A percentile compares a stretch with the other conserved stretches of the same genome.
Conservation (phyloP, 2,329 filamentous ascomycete species). For the Talaromyces sp. region DNA sequence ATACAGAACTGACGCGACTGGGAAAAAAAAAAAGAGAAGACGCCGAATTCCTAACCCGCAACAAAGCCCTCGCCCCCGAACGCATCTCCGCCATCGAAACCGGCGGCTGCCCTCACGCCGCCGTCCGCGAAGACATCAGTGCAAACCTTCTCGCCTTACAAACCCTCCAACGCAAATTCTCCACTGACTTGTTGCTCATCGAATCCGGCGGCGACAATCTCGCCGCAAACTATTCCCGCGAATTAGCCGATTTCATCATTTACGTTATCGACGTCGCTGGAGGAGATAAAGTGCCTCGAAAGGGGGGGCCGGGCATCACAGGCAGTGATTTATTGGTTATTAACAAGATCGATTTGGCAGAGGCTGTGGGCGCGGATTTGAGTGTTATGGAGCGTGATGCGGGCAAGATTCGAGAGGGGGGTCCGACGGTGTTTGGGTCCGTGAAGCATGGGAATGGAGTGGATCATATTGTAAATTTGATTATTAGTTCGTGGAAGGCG, state of each 20-base stretch:
- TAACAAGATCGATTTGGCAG: constrained; percentile 95
- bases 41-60: constrained; percentile 89
- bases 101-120: constrained; percentile 93
- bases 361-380: constrained; percentile 85
- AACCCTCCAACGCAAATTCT: constrained; percentile 77
- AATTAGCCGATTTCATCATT: constrained; percentile 95
- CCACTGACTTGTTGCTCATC: constrained; percentile 82
- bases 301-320: constrained; percentile 95
- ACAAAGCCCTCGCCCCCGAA: constrained; percentile 75
- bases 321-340: constrained; percentile 91
- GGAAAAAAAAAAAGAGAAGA: constrained; percentile 66
- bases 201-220: constrained; percentile 96
- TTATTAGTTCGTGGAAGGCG: constrained; percentile 87
- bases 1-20: neutral
- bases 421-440: constrained; percentile 92
- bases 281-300: constrained; percentile 93
- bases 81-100: constrained; percentile 97
- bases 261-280: constrained; percentile 98
- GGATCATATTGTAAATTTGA: constrained; percentile 81
- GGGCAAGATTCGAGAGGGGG: constrained; percentile 90
- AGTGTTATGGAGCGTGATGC: constrained; percentile 93
- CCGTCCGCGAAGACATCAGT: constrained; percentile 94
- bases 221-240: constrained; percentile 91
- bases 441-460: constrained; percentile 91
- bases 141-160: constrained; percentile 91